Evolutionary conservation across 2,329 filamentous ascomycete genomes (phyloP), one percentile per base, ranked within the genome.

Genomic region (Calycina herbarum): DNA sequence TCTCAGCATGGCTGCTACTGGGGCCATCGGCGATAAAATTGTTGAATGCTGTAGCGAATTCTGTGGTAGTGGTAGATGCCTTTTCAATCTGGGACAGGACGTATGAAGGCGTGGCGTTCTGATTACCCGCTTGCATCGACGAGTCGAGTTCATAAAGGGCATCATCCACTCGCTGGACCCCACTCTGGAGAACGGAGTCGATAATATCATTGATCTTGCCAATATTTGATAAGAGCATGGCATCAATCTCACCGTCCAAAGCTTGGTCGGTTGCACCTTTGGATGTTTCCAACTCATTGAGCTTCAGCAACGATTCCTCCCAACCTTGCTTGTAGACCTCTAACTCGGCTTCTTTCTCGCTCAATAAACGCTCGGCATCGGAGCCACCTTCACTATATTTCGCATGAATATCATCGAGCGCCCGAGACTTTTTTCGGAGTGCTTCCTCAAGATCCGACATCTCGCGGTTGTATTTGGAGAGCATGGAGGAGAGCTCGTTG

Each of bases 241-340:
- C 90, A 78, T 98, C 94, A 68, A 99, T 93, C 77, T 97, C 92
- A 40, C 91, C 91, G 75, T 98, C 94, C 63, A 97, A 83, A 2
- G 89, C 93, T 68, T 89, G 82, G 75, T 97, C 94, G 11, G 88
- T 89, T 64, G 89, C 91, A 74, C 86, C 89, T 76, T 89, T 87
- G 74, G 85, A 90, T 78, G 88, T 83, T 82, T 86, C 93, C 69
- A 97, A 82, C 75, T 97, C 93, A 75, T 96, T 94, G 67, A 99
- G 84, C 79, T 97, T 94, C 62, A 98, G 86, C 65, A 99, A 82
- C 2, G 94, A 94, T 80, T 98, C 92, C 76, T 99, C 95, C 92
- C 99, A 96, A 73, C 93, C 94, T 57, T 94, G 93, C 81, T 97
- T 97, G 85, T 97, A 97, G 58, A 98, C 94, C 79, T 98, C 95